A percentile compares a stretch with the other conserved stretches of the same genome.
phyloP scores from a whole-genome alignment of 2,329 filamentous ascomycete genomes.

The Fusarium tjaetaba region DNA sequence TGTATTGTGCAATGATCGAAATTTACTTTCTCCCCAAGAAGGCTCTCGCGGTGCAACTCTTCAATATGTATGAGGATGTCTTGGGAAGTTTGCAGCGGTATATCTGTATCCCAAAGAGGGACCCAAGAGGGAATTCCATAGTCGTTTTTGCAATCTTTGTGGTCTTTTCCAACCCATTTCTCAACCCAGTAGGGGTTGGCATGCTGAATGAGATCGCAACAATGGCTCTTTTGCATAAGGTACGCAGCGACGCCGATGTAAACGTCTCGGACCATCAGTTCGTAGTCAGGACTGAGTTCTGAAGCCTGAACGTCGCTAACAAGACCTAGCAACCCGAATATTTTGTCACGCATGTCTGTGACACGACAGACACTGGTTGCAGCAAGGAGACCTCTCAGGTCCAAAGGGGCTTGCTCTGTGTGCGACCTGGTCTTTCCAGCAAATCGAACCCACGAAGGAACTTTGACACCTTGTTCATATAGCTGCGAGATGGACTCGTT shows the following conservation, averaged over 20 bases:
- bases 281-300: background rate
- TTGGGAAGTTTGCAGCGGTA: fast-evolving
- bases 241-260: background rate
- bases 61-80: fast-evolving
- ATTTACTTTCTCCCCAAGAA: fast-evolving
- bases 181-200: background rate
- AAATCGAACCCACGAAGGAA: background rate
- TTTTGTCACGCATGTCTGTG: background rate
- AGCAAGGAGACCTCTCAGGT: background rate
- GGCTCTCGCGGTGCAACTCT: fast-evolving
- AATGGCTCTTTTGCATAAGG: fast-evolving
- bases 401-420: fast-evolving
- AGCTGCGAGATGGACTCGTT: background rate
- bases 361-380: background rate
- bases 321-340: background rate
- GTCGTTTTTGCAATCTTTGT: fast-evolving
- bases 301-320: fast-evolving
- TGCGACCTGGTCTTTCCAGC: fast-evolving
- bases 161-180: fast-evolving
- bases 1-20: fast-evolving
- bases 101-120: background rate
- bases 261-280: background rate
- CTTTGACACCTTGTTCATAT: background rate
- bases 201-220: background rate
- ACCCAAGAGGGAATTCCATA: background rate